phyloP scores from a whole-genome alignment of 2,329 filamentous ascomycete species.

The Trichoderma semiorbis region DNA sequence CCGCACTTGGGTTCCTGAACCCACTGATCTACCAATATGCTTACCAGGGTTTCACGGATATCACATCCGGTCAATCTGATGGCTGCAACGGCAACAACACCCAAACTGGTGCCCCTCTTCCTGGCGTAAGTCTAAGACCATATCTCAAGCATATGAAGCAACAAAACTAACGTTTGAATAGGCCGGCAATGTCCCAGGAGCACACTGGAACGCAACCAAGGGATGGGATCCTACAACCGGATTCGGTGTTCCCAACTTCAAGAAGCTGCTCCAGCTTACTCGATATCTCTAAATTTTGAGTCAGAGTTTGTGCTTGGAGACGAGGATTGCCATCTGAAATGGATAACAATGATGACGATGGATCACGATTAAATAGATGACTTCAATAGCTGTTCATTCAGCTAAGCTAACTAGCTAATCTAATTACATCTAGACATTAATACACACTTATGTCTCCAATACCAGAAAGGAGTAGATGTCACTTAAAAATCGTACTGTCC shows the following conservation, averaged over 20 bases:
- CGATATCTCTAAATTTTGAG: background rate
- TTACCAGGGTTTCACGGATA: constrained; percentile 22
- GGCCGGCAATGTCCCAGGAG: constrained; percentile 31
- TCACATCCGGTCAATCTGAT: constrained; percentile 36
- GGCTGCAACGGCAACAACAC: constrained; percentile 35
- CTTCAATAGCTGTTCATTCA: background rate
- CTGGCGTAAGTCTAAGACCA: background rate
- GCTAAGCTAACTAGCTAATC: background rate
- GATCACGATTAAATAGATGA: background rate
- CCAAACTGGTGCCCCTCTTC: background rate
- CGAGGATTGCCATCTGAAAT: background rate
- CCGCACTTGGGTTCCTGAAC: constrained; percentile 48
- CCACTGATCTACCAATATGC: constrained; percentile 39
- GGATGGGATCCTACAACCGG: constrained; percentile 25
- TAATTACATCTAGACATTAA: background rate
- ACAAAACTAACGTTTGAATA: constrained; percentile 15
- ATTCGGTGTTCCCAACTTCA: constrained; percentile 23
- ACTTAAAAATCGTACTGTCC: background rate
- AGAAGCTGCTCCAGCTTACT: constrained; percentile 22
- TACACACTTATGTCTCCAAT: background rate
- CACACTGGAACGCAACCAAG: constrained; percentile 25
- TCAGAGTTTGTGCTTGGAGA: background rate
- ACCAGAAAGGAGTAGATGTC: background rate
- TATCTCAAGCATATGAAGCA: background rate
- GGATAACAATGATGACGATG: background rate